Percentiles rank a stretch among this genome's conserved stretches.
Evolutionary conservation across 306 rosid species (phyloP).

Genomic region (Vachellia collinsii): DNA sequence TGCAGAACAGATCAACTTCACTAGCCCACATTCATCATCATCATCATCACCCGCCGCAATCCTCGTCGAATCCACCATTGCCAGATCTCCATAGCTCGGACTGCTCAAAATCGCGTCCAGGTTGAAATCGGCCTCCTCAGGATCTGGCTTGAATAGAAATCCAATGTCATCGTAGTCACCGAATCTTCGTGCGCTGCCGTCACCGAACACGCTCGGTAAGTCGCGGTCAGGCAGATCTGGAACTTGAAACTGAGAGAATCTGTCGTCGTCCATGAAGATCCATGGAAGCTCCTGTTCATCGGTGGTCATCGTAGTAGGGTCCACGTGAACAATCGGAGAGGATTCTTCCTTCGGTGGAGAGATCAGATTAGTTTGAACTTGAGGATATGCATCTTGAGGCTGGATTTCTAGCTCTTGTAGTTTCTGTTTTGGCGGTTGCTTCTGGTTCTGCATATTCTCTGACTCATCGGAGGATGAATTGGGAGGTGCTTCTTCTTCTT

Average conservation of each 20-base stretch:
- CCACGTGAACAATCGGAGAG: conserved; percentile 46
- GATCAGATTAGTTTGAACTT: conserved; percentile 29
- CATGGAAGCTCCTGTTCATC: conserved; percentile 52
- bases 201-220: conserved; percentile 48
- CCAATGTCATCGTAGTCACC: conserved; percentile 71
- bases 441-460: conserved; percentile 26
- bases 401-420: background rate
- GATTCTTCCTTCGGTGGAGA: conserved; percentile 39
- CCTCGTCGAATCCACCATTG: conserved; percentile 35
- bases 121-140: conserved; percentile 36
- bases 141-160: conserved; percentile 48
- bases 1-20: conserved; percentile 32
- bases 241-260: conserved; percentile 43
- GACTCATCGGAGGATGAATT: conserved; percentile 25
- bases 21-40: conserved; percentile 21
- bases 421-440: background rate
- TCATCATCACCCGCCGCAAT: conserved; percentile 22
- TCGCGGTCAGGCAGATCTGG: conserved; percentile 42
- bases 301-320: conserved; percentile 17
- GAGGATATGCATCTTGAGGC: background rate
- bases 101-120: conserved; percentile 41
- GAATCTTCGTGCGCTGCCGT: conserved; percentile 34
- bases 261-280: conserved; percentile 57
- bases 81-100: conserved; percentile 20
- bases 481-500: background rate